Conservation (phyloP, 495 filamentous ascomycete species). For the Neurospora sp. region DNA sequence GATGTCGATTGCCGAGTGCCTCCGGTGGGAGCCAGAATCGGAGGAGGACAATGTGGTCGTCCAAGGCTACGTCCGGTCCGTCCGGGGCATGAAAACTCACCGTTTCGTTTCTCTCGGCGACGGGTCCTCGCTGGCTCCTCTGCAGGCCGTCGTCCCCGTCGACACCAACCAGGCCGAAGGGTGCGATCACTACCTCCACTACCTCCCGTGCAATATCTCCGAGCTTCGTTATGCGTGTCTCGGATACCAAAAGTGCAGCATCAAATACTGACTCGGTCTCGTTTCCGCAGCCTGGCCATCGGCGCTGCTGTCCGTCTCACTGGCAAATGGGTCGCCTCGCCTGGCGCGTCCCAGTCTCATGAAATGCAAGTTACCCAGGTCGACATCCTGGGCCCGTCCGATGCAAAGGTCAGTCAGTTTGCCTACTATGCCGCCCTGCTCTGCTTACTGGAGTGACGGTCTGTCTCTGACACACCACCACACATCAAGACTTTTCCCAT, state of each 20-base stretch:
- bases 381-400: constrained; percentile 60
- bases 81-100: constrained; percentile 74
- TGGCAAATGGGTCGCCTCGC: constrained; percentile 70
- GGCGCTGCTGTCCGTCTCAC: constrained; percentile 71
- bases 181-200: constrained; percentile 42
- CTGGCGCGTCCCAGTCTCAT: constrained; percentile 59
- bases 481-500: constrained; percentile 66
- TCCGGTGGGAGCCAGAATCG: constrained; percentile 21
- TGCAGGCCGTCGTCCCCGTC: constrained; percentile 67
- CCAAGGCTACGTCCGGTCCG: constrained; percentile 72
- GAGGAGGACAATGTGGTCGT: constrained; percentile 34
- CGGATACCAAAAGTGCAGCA: neutral
- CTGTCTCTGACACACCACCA: constrained; percentile 12
- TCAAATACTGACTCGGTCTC: constrained; percentile 16
- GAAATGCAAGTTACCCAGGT: constrained; percentile 68
- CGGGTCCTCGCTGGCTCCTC: constrained; percentile 66
- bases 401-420: constrained; percentile 54
- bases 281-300: constrained; percentile 54
- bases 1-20: constrained; percentile 17
- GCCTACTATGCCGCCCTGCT: constrained; percentile 15
- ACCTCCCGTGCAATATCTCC: constrained; percentile 1
- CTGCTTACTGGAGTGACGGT: neutral
- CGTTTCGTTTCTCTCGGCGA: constrained; percentile 81
- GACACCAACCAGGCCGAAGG: constrained; percentile 60
- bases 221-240: constrained; percentile 12